These are phyloP conservation scores for Neonectria coccinea DNA, from an alignment of 2,329 filamentous ascomycete species.

Conservation along the genomic window DNA sequence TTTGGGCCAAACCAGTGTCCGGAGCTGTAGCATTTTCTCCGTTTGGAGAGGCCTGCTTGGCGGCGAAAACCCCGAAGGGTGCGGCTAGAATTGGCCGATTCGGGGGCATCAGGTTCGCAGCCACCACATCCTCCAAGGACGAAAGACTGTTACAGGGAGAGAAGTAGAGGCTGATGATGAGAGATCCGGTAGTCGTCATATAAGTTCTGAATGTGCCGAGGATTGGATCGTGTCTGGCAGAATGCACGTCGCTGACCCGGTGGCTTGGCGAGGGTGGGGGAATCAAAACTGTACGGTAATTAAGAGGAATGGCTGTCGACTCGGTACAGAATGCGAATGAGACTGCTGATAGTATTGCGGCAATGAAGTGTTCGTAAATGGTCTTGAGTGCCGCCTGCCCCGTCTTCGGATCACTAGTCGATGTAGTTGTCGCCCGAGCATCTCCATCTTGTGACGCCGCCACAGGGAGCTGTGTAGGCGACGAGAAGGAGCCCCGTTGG, in stretches of 20 bases:
- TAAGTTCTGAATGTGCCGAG: constrained; percentile 66
- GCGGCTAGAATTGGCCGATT: constrained; percentile 64
- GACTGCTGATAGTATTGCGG: constrained; percentile 64
- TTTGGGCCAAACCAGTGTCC: constrained; percentile 55
- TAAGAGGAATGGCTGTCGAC: constrained; percentile 63
- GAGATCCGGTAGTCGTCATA: constrained; percentile 66
- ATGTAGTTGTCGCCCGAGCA: constrained; percentile 45
- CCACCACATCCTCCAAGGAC: constrained; percentile 58
- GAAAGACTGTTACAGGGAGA: constrained; percentile 61
- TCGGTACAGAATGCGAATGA: constrained; percentile 62
- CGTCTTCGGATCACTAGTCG: constrained; percentile 38
- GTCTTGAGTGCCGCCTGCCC: constrained; percentile 51
- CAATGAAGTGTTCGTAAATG: constrained; percentile 66
- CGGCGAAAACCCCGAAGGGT: constrained; percentile 61
- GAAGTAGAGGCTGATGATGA: constrained; percentile 63
- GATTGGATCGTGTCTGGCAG: constrained; percentile 44
- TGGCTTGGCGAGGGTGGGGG: constrained; percentile 40
- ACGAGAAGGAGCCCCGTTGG: constrained; percentile 43
- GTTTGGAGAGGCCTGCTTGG: constrained; percentile 39
- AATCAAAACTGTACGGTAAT: constrained; percentile 65
- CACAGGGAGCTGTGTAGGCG: constrained; percentile 32
- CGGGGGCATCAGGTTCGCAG: constrained; percentile 54
- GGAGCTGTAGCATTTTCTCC: constrained; percentile 48
- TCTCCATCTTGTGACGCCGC: constrained; percentile 44
- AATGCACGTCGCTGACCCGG: constrained; percentile 34